A percentile compares a stretch with the other conserved stretches of the same genome.
These are phyloP conservation scores for Rhodotorula toruloides DNA, from an alignment of 768 basidiomycete species.

Conservation along the genomic window DNA sequence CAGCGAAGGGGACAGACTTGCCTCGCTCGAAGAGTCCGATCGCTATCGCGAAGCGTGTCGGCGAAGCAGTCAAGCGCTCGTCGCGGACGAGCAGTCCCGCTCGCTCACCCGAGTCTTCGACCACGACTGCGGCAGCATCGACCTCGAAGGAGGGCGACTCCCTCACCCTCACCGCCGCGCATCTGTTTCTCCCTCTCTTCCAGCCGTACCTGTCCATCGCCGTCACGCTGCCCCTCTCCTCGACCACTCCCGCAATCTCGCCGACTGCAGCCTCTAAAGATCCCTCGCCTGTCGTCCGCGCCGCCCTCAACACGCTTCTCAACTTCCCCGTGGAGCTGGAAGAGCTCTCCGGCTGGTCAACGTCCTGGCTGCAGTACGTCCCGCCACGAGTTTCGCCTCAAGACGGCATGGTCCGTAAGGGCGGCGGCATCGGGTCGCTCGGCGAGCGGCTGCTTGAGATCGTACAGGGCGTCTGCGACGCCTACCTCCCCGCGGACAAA, in stretches of 20 bases:
- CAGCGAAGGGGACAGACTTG: neutral
- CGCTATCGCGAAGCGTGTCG: conserved; percentile 21
- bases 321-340: conserved; percentile 38
- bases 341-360: conserved; percentile 30
- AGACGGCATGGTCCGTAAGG: conserved; percentile 10
- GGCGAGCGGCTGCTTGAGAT: conserved; percentile 32
- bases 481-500: conserved; percentile 25
- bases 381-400: conserved; percentile 2
- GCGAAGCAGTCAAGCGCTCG: conserved; percentile 21
- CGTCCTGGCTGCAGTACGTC: conserved; percentile 34
- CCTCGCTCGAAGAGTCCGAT: conserved; percentile 10
- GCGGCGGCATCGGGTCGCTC: conserved; percentile 27
- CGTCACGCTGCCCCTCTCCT: conserved; percentile 9
- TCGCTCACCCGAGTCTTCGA: neutral
- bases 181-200: conserved; percentile 35
- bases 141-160: conserved; percentile 9
- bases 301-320: conserved; percentile 32
- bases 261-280: conserved; percentile 5
- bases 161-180: conserved; percentile 14
- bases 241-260: neutral
- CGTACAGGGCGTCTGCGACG: conserved; percentile 16
- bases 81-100: neutral
- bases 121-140: neutral
- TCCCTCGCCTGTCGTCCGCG: conserved; percentile 18
- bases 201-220: conserved; percentile 32